phyloP scores from a whole-genome alignment of 192 early-diverging fungal genomes.

The Pilaira anomala region DNA sequence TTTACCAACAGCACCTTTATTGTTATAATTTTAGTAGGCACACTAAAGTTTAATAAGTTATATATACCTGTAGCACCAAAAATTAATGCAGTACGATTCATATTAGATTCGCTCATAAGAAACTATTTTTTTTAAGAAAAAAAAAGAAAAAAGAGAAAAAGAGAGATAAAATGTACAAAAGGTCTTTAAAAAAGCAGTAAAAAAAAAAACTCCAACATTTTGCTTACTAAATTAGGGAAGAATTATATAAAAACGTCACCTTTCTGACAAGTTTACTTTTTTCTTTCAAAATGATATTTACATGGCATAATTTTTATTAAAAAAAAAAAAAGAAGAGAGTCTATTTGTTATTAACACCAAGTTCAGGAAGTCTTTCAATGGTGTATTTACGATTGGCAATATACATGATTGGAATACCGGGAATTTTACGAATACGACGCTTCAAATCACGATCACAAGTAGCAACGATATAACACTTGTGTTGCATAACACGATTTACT shows the following conservation, averaged over 20 bases:
- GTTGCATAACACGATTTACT: conserved; percentile 86
- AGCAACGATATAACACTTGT: conserved; percentile 97
- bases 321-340: not conserved
- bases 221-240: too few relatives aligned
- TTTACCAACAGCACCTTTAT: conserved; percentile 65
- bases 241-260: not conserved
- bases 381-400: conserved; percentile 86
- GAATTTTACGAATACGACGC: conserved; percentile 89
- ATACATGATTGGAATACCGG: conserved; percentile 98
- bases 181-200: not conserved
- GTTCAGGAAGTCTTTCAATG: conserved; percentile 92
- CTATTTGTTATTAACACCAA: conserved; percentile 38
- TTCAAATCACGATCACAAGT: conserved; percentile 98
- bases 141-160: not conserved
- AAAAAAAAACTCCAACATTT: not conserved
- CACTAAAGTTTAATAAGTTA: not conserved
- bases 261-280: not conserved
- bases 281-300: not conserved
- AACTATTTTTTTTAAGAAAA: not conserved
- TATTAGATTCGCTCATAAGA: not conserved
- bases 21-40: too few relatives aligned
- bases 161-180: not conserved
- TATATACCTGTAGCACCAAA: conserved; percentile 27
- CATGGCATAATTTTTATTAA: not conserved
- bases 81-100: conserved; percentile 23